Base-by-base conservation (phyloP, 768 basidiomycete species). In the Tricholoma sp. region DNA sequence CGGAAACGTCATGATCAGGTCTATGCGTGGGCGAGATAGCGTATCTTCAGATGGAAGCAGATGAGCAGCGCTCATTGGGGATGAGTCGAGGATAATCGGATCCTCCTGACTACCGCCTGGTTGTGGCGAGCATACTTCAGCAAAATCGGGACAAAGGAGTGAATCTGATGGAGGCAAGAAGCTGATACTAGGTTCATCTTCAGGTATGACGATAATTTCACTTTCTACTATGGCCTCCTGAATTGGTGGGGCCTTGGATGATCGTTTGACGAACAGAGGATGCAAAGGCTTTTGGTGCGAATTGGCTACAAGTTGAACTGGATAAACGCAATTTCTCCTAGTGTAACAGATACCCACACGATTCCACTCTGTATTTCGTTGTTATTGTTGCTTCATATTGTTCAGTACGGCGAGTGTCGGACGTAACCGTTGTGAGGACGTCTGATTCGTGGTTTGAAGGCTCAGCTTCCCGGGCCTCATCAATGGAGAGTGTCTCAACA, bases 81-180 rank as follows among this genome's bases (percentile, higher is more conserved):
- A 76, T 13, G 71, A 72, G 49, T 76, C 75, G 17, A 81, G 71
- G 39, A 80, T 59, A 53, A 81, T 79, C 15, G 80, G 78, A 47
- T 72, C 63, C 32, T 74, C 69, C 52, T 70, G 69, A 52, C 71
- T 75, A 48, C 65, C 64, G n/a, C 66, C 71, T 37, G 61, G 65
- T 34, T 53, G 53, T 10, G 32, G 28, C 7, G 47, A 42, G 34
- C 29, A 44, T 18, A 3, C 42, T 13, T 49, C 11, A 15, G 33
- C 29, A 52, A 33, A 36, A 12, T 39, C 36, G n/a, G 29, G 6
- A 31, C 18, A 24, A 11, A 7, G 18, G 31, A n/a, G 17, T 39
- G 32, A 32, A 15, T 28, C 44, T 24, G 12, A 52, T n/a, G 4
- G n/a, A n/a, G 31, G 52, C n/a, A 15, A 10, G 15, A 39, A 8